These are phyloP conservation scores for Podospora bellae-mahoneyi DNA, from an alignment of 495 filamentous ascomycete genomes.

Conservation along the genomic window DNA sequence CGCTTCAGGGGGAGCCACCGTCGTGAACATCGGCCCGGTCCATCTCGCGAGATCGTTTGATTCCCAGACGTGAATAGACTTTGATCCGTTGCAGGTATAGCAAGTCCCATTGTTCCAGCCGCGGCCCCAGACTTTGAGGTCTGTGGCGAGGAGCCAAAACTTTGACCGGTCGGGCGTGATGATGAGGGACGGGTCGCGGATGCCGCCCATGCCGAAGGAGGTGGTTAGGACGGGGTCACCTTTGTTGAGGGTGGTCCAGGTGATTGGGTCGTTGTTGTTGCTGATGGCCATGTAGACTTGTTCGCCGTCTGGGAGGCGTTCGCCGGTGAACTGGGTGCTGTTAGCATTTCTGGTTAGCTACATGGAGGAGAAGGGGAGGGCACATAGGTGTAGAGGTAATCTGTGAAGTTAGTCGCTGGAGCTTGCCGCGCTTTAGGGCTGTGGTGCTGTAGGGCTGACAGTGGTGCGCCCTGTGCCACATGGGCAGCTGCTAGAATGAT, in stretches of 20 bases:
- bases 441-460: neutral
- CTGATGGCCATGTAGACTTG: constrained; percentile 12
- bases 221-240: constrained; percentile 5
- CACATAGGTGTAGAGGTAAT: neutral
- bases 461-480: neutral
- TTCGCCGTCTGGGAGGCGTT: constrained; percentile 11
- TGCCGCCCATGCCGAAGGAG: constrained; percentile 8
- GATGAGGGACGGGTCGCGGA: constrained; percentile 14
- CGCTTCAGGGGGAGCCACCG: constrained; percentile 8
- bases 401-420: neutral
- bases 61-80: constrained; percentile 11
- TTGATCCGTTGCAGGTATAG: constrained; percentile 11
- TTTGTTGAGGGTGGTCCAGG: constrained; percentile 14
- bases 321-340: constrained; percentile 12
- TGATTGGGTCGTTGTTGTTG: constrained; percentile 14
- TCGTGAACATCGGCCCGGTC: constrained; percentile 5
- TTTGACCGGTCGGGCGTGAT: constrained; percentile 9
- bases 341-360: neutral
- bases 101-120: constrained; percentile 11
- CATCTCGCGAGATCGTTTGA: constrained; percentile 8
- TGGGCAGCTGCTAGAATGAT: neutral
- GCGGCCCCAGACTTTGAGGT: constrained; percentile 14
- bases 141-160: constrained; percentile 9
- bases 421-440: neutral
- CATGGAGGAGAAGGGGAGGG: neutral